Percentiles rank a stretch among this genome's conserved stretches.
phyloP scores from a whole-genome alignment of 108 stramenopile genomes.

The Fistulifera pelliculosa region DNA sequence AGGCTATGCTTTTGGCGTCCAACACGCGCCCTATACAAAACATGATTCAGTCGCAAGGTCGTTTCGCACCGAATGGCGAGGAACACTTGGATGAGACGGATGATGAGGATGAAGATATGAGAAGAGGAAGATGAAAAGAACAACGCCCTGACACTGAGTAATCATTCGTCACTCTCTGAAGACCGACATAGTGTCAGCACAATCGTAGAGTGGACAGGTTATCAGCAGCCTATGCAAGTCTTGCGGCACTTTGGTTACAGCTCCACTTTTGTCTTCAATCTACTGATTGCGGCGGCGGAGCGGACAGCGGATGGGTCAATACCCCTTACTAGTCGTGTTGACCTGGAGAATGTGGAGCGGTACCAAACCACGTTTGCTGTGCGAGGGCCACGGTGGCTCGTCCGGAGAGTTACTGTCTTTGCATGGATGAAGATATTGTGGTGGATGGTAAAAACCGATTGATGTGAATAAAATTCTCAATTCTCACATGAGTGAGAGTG shows the following conservation, averaged over 20 bases:
- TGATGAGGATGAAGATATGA: background rate
- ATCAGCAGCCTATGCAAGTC: constrained; percentile 50
- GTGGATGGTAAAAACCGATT: background rate
- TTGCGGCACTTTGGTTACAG: constrained; percentile 64
- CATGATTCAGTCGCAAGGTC: background rate
- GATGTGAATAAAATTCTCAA: background rate
- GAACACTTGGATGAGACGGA: background rate
- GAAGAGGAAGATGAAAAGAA: background rate
- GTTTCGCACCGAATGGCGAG: background rate
- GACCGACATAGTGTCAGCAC: background rate
- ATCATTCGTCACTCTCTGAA: background rate
- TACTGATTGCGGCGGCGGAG: constrained; percentile 18
- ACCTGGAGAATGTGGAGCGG: background rate
- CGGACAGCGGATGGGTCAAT: background rate
- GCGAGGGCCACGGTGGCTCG: constrained; percentile 67
- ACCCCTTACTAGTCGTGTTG: background rate
- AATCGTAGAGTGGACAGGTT: constrained; percentile 52
- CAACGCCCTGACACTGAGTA: background rate
- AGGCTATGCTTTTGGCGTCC: background rate
- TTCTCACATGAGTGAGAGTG: background rate
- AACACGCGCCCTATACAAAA: background rate
- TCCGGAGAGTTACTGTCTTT: constrained; percentile 72
- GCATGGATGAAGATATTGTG: constrained; percentile 26
- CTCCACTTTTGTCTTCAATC: constrained; percentile 31
- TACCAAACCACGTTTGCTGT: constrained; percentile 54